These are phyloP conservation scores for Perkinsus olseni DNA, from an alignment of 169 alveolate genomes.

Conservation along the genomic window DNA sequence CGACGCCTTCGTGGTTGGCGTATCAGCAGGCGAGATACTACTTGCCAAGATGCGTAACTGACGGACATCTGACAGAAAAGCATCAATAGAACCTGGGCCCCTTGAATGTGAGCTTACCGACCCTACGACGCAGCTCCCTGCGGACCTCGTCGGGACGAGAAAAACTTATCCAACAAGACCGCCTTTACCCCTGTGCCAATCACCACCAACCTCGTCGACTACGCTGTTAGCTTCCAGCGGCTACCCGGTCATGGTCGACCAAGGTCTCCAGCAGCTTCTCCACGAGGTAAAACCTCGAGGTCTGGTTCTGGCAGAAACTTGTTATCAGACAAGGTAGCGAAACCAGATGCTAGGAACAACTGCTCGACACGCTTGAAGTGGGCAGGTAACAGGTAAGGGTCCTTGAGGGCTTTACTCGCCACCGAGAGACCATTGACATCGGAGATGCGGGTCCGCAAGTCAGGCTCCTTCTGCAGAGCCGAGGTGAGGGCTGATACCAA, in stretches of 20 bases:
- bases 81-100: background rate
- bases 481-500: background rate
- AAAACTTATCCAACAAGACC: background rate
- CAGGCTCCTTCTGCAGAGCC: background rate
- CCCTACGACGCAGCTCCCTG: background rate
- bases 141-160: background rate
- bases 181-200: background rate
- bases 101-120: background rate
- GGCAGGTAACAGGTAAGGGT: background rate
- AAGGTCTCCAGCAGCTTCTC: background rate
- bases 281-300: background rate
- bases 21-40: background rate
- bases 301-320: background rate
- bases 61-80: background rate
- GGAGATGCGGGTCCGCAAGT: background rate
- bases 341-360: background rate
- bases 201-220: background rate
- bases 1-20: background rate
- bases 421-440: background rate
- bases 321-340: background rate
- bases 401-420: background rate
- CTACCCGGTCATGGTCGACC: background rate
- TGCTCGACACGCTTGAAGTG: background rate
- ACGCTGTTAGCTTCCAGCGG: background rate
- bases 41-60: background rate